Evolutionary conservation across 768 basidiomycete genomes (phyloP).

Genomic region (Agrocybe pediades): DNA sequence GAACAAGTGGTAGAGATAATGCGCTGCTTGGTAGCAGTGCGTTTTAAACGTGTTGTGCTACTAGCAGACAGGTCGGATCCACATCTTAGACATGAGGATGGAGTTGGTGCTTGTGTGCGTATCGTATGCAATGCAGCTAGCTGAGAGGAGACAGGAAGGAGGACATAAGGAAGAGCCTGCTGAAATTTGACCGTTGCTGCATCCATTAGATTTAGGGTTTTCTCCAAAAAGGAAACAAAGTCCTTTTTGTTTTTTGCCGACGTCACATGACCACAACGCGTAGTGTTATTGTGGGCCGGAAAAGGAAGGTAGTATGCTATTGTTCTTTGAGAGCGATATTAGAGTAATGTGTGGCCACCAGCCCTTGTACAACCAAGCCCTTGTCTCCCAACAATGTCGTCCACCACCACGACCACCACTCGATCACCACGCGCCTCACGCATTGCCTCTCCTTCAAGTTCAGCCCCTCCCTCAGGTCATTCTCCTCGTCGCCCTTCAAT

Average conservation of each 20-base stretch:
- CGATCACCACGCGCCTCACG: constrained; percentile 31
- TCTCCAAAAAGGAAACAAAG: background rate
- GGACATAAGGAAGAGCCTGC: constrained; percentile 45
- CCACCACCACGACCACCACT: constrained; percentile 23
- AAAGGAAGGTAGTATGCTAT: constrained; percentile 12
- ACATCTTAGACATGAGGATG: constrained; percentile 50
- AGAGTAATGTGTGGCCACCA: background rate
- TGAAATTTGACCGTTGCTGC: constrained; percentile 45
- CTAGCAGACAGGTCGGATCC: constrained; percentile 45
- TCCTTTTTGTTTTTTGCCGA: background rate
- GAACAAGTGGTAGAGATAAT: constrained; percentile 26
- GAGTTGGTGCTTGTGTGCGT: constrained; percentile 31
- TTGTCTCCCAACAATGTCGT: constrained; percentile 16
- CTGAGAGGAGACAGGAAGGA: constrained; percentile 52
- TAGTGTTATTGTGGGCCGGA: constrained; percentile 14
- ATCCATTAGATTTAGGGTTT: constrained; percentile 22
- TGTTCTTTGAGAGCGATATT: constrained; percentile 6
- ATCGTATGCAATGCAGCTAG: constrained; percentile 66
- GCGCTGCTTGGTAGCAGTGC: constrained; percentile 17
- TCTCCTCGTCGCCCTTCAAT: constrained; percentile 35
- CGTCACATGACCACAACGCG: constrained; percentile 11
- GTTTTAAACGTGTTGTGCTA: constrained; percentile 35
- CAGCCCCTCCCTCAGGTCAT: constrained; percentile 17
- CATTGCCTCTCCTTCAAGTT: constrained; percentile 19
- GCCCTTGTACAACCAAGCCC: too few relatives aligned